Evolutionary conservation across 1,139 yeast species (phyloP).

Genomic region (Candida sojae): DNA sequence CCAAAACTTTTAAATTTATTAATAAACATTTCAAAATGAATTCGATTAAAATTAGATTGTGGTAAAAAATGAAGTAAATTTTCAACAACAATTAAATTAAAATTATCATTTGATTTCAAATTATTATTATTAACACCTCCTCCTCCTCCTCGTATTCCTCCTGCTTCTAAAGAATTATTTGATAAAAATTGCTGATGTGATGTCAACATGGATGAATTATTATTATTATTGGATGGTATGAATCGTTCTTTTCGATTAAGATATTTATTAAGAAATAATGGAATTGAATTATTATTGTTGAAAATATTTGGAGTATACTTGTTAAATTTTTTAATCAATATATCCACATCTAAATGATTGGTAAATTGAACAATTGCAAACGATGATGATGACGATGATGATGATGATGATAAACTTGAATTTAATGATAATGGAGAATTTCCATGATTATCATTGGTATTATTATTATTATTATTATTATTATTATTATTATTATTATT

Average conservation of each 20-base stretch:
- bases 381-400: conserved; percentile 10
- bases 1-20: conserved; percentile 39
- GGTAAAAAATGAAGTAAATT: conserved; percentile 39
- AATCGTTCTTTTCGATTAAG: conserved; percentile 29
- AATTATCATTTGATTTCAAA: conserved; percentile 12
- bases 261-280: conserved; percentile 30
- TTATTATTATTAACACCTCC: background rate
- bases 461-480: background rate
- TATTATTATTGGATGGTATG: conserved; percentile 1
- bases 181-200: background rate
- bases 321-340: conserved; percentile 23
- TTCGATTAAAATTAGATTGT: conserved; percentile 14
- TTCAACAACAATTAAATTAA: conserved; percentile 44
- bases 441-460: background rate
- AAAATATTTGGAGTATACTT: conserved; percentile 28
- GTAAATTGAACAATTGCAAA: conserved; percentile 40
- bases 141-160: no score
- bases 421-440: conserved; percentile 8
- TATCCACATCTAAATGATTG: conserved; percentile 40
- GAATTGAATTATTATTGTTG: conserved; percentile 27
- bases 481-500: conserved; percentile 8
- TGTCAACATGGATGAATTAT: background rate
- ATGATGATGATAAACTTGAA: background rate
- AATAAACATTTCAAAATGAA: conserved; percentile 24
- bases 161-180: background rate